Evolutionary conservation across 73 alveolate genomes (phyloP), one percentile per base, ranked within the genome.

Genomic region (Paramecium tetraurelia): DNA sequence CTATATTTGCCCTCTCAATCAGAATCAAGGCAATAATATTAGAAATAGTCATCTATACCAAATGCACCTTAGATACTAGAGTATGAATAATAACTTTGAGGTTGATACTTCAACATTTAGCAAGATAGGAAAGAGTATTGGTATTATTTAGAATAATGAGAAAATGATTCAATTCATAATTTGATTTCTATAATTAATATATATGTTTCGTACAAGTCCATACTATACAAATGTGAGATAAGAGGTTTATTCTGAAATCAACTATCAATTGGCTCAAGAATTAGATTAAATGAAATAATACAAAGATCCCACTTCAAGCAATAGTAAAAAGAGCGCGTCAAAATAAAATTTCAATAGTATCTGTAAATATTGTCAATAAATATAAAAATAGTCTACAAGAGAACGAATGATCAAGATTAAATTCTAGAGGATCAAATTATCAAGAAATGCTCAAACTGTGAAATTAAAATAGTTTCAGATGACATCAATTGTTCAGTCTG

Each of bases 191-290:
- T 53, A 53, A 53, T 53, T 53, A 53, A 53, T n/a, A n/a, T 53
- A 72, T 53, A 72, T 72, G 86, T 72, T 72, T 16, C 40, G 86
- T 33, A 4, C 14, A 40, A 72, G 86, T 72, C 86, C 86, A 14
- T 72, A 33, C 35, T 72, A 72, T 20, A 29, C 18, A 36, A 21
- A 33, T 72, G 59, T 40, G 5, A 33, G 59, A 36, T 31, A 72
- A 18, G 29, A 35, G 18, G 86, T 72, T 12, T 72, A 33, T 72
- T 21, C 35, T 36, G 86, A 72, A 36, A 72, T 36, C 33, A 72
- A 40, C 16, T 14, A 72, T 14, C 18, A 72, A 36, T 72, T 72
- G 46, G n/a, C 59, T 33, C 8, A 63, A 31, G 84, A 63, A 72
- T 72, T 36, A 72, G 35, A 72, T 21, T 33, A 5, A 16, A 53